Evolutionary conservation across 2,329 filamentous ascomycete genomes (phyloP).

Genomic region (Raffaelea albimanens): DNA sequence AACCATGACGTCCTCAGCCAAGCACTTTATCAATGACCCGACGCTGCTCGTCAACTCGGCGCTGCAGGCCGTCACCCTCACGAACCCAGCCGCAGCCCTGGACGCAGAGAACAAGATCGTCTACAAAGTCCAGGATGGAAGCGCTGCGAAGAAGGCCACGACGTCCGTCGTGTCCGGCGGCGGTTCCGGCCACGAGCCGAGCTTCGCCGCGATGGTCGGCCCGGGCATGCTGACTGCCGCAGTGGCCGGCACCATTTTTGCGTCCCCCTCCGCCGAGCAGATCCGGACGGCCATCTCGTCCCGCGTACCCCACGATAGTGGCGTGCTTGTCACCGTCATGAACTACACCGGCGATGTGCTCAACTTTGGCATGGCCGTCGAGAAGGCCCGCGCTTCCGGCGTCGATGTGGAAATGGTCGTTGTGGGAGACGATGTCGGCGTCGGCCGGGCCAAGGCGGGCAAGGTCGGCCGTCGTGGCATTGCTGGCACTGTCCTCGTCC

Average conservation of each 20-base stretch:
- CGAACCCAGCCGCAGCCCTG: conserved; percentile 74
- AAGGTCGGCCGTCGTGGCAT: conserved; percentile 89
- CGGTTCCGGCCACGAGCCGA: conserved; percentile 83
- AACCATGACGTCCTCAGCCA: conserved; percentile 37
- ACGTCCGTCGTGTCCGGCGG: conserved; percentile 82
- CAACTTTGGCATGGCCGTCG: conserved; percentile 88
- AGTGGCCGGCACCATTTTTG: conserved; percentile 78
- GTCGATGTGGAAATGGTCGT: conserved; percentile 79
- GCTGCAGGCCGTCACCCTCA: conserved; percentile 66
- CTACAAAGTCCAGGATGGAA: conserved; percentile 54
- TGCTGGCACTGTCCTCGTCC: conserved; percentile 82
- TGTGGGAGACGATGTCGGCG: conserved; percentile 85
- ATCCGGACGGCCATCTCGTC: conserved; percentile 66
- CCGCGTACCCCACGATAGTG: conserved; percentile 49
- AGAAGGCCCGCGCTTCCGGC: conserved; percentile 78
- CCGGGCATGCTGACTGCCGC: conserved; percentile 69
- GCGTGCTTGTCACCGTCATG: conserved; percentile 86
- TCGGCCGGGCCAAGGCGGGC: conserved; percentile 71
- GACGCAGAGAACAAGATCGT: conserved; percentile 76
- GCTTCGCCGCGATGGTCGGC: conserved; percentile 79
- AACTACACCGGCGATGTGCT: conserved; percentile 88
- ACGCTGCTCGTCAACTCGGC: conserved; percentile 68
- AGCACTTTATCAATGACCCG: conserved; percentile 86
- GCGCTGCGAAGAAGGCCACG: conserved; percentile 36
- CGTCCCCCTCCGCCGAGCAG: conserved; percentile 67